Evolutionary conservation across 2,329 filamentous ascomycete genomes (phyloP).

Genomic region (Waltergamsia citrina): DNA sequence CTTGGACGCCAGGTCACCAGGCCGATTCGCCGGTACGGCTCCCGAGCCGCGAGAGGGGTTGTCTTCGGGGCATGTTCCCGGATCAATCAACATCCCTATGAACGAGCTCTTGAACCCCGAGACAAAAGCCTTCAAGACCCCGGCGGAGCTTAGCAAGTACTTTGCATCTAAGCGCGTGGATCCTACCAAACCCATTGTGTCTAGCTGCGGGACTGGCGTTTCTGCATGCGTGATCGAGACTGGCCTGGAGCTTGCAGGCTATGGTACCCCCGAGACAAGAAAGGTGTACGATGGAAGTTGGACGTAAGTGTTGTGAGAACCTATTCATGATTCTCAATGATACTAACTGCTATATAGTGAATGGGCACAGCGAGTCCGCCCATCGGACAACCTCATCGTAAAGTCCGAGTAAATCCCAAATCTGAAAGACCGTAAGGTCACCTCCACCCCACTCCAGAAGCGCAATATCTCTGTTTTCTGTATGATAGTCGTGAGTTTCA

Average conservation of each 20-base stretch:
- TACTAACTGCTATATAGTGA: conserved; percentile 34
- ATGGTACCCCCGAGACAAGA: conserved; percentile 55
- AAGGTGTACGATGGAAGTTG: conserved; percentile 93
- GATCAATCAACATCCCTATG: conserved; percentile 76
- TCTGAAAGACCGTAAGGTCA: too few relatives aligned
- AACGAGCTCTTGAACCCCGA: conserved; percentile 69
- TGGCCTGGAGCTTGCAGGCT: conserved; percentile 70
- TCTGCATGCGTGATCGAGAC: conserved; percentile 88
- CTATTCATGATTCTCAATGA: too few relatives aligned
- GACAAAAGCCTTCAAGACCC: conserved; percentile 70
- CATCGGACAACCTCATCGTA: conserved; percentile 52
- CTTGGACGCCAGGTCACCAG: conserved; percentile 73
- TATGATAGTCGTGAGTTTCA: too few relatives aligned
- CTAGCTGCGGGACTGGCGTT: conserved; percentile 86
- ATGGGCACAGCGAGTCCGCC: conserved; percentile 57
- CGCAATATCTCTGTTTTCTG: too few relatives aligned
- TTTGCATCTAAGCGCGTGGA: conserved; percentile 77
- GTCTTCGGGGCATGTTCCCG: conserved; percentile 85
- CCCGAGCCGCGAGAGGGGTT: conserved; percentile 82
- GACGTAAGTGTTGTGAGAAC: conserved; percentile 80
- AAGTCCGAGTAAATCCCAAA: conserved; percentile 25
- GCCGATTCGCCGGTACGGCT: conserved; percentile 72
- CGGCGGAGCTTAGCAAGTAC: conserved; percentile 61
- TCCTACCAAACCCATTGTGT: conserved; percentile 70
- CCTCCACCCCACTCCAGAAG: too few relatives aligned